Evolutionary conservation across 2,329 filamentous ascomycete species (phyloP), one percentile per base, ranked within the genome.

Genomic region (Fusarium sp.): DNA sequence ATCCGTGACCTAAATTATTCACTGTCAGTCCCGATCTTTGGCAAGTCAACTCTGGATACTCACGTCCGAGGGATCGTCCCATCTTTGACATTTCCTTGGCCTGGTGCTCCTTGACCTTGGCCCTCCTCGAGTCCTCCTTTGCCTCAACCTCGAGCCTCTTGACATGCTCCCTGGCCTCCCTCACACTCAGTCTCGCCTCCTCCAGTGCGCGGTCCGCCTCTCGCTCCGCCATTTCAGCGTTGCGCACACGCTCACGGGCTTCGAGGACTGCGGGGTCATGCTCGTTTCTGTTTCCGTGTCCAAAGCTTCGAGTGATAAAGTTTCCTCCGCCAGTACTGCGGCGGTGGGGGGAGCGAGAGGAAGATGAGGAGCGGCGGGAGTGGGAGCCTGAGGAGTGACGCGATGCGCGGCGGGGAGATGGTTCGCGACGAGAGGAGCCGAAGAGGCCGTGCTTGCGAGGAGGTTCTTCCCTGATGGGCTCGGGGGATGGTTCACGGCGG

Each of bases 41-140:
- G 1, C 1, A 16, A 35, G 0, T 11, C 13, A 2, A 11, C 1
- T 10, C 2, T 6, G 1, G 0, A 42, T 8, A 90, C 89, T 84
- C 85, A 92, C 91, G 89, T 65, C 92, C 91, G 67, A 93, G 87
- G n/a, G 88, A 87, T 81, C 91, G 90, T n/a, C 90, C 91, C 62
- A 91, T 86, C 89, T 92, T 93, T 7, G 89, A 90, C 34, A 93
- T 87, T 77, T 90, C 88, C 75, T 85, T 87, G 1, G 91, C 92
- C 78, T 93, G 89, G 62, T 87, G 85, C 82, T 92, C 87, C 87
- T 93, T 93, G 61, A 93, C 89, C 86, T 90, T 92, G 2, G 91
- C 91, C 47, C 88, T 81, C 24, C 91, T 84, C 2, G 91, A 89
- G 78, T 92, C 90, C 81, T 92, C 90, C 75, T 86, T 86, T 2